Base-by-base conservation (phyloP, 2,329 filamentous ascomycete species). In the Byssothecium circinans region DNA sequence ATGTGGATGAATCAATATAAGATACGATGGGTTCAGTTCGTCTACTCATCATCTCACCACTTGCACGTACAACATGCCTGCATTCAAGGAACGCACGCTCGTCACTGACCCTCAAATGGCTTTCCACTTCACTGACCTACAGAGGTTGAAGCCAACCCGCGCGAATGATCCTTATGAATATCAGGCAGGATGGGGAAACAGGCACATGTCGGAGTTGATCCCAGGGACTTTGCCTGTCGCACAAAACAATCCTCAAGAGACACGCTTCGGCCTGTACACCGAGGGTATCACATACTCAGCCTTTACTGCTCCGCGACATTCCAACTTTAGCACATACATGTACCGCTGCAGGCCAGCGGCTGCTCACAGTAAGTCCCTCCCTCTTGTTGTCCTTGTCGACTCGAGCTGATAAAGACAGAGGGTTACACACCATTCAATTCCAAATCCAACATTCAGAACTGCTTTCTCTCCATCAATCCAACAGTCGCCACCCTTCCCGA, bases 401-500 rank as follows among this genome's bases (percentile, higher is more conserved):
- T 41, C 35, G 20, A 11, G 19, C 55, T 60, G 48, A 50, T 12
- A 32, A 27, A 14, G 25, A 15, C 43, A 67, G 64, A 60, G 41
- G 64, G 64, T 17, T 68, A 68, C 39, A 20, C 60, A 14, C 48
- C 53, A 1, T 45, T 65, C 20, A 48, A 65, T 33, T 51, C 59
- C 3, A 67, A 69, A 43, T 67, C 68, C 14, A 59, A 72, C 47
- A 67, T 70, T 18, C 56, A 70, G 46, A 70, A 70, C 43, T 75
- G 69, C 56, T 81, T 80, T 57, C 64, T 76, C 4, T 78, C 77
- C 5, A 73, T 78, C 33, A 73, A 72, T 39, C 70, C 73, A 37
- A 67, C 69, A 27, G 75, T 80, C 4, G 70, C 74, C n/a, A 67
- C 77, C 10, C 75, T 77, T 37, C 71, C 76, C 8, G 77, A 79